A percentile compares a stretch with the other conserved stretches of the same genome.
Evolutionary conservation across 1,284 basidiomycete genomes (phyloP).

Genomic region (Leccinum insolens): DNA sequence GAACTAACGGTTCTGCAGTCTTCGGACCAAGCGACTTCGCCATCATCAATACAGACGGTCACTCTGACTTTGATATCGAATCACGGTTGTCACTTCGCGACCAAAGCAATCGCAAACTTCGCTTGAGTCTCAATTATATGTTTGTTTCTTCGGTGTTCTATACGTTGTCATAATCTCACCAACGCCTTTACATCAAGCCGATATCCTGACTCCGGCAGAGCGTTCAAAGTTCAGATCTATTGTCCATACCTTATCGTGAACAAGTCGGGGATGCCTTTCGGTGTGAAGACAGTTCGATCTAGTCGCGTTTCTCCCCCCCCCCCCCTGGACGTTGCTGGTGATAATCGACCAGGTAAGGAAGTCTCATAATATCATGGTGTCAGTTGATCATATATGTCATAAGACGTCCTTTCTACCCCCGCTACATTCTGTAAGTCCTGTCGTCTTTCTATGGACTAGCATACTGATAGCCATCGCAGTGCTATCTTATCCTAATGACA

Average conservation of each 20-base stretch:
- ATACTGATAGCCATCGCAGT: conserved; percentile 54
- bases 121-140: conserved; percentile 89
- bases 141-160: conserved; percentile 41
- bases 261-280: conserved; percentile 90
- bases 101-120: conserved; percentile 75
- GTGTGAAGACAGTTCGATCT: conserved; percentile 69
- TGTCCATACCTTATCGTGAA: conserved; percentile 93
- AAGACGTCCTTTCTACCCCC: conserved; percentile 62
- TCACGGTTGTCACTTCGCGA: conserved; percentile 77
- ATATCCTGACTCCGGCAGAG: conserved; percentile 93
- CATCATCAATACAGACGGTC: conserved; percentile 94
- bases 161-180: conserved; percentile 4
- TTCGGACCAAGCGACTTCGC: conserved; percentile 98
- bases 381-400: conserved; percentile 11
- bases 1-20: conserved; percentile 43
- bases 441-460: conserved; percentile 38
- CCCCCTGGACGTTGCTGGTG: conserved; percentile 83
- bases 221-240: conserved; percentile 97
- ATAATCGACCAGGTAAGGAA: conserved; percentile 55
- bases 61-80: conserved; percentile 90
- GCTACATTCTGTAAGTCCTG: conserved; percentile 74
- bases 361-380: conserved; percentile 3
- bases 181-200: conserved; percentile 47
- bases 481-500: conserved; percentile 84
- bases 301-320: conserved; percentile 67